phyloP scores from a whole-genome alignment of 176 grass and related monocot genomes.

The Olyra latifolia region DNA sequence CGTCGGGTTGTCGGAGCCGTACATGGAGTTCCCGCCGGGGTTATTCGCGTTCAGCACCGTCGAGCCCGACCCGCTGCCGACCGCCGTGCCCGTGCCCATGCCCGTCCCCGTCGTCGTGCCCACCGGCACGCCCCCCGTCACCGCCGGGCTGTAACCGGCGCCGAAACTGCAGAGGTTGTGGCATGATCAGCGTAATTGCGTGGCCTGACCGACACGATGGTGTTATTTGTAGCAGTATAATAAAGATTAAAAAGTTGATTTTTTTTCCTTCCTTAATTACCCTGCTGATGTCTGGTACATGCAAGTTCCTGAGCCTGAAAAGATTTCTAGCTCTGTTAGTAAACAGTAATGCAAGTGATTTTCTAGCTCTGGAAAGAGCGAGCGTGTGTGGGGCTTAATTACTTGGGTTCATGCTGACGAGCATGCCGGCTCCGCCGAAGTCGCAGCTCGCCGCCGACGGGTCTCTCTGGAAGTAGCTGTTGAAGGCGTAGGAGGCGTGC shows the following conservation, averaged over 20 bases:
- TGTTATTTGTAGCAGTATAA: neutral
- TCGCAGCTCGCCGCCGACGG: conserved; percentile 85
- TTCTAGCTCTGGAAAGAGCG: neutral
- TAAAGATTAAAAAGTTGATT: neutral
- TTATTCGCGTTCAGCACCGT: conserved; percentile 72
- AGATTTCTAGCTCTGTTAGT: neutral
- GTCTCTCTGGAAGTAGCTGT: conserved; percentile 89
- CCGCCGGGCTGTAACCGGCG: conserved; percentile 51
- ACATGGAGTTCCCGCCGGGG: conserved; percentile 50
- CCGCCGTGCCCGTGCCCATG: neutral
- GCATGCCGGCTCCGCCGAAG: conserved; percentile 84
- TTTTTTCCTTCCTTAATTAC: conserved; percentile 27
- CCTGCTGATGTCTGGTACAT: conserved; percentile 59
- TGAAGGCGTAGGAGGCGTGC: conserved; percentile 96
- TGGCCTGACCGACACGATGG: too few relatives aligned
- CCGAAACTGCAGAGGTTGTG: conserved; percentile 28
- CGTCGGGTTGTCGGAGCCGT: conserved; percentile 50
- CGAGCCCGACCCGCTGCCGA: conserved; percentile 48
- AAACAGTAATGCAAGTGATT: neutral
- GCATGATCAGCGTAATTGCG: neutral
- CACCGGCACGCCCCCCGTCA: conserved; percentile 25
- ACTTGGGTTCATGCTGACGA: conserved; percentile 89
- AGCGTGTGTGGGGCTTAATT: conserved; percentile 11
- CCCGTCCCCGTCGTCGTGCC: conserved; percentile 17
- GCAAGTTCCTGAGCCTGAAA: conserved; percentile 76